Evolutionary conservation across 352 stramenopile genomes (phyloP), one percentile per base, ranked within the genome.

Genomic region (Pseudoperonospora humuli): DNA sequence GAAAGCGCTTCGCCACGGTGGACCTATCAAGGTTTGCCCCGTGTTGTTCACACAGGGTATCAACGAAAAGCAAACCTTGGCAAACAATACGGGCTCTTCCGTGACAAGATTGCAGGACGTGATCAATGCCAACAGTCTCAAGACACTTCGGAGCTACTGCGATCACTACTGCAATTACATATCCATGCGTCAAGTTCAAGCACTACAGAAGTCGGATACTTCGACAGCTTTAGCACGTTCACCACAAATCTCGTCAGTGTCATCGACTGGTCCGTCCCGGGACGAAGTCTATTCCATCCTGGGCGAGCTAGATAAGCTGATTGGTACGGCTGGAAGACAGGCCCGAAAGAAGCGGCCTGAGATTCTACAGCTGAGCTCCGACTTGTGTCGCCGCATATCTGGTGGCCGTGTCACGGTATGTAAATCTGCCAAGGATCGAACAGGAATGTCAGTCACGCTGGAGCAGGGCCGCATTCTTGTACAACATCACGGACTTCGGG

Each of bases 381-480:
- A 92, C 40, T 54, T 92, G 24, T 89, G 77, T 51, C 77, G 80
- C 6, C 46, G 63, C 23, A 69, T 98, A 24, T 72, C 84, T 7
- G 93, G 78, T 17, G 92, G 90, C 3, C 84, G 87, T 29, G 76
- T 96, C 33, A 96, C 96, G 0, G 97, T 97, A 58, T 98, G 95
- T 56, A 98, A 98, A 54, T 96, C 75, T 29, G 94, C 93, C n/a
- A 98, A 98, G 65, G 94, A 98, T 64, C 84, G 95, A 31, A 98
- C 95, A 26, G 93, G 90, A 4, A 98, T 98, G 95, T 95, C 95
- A 7, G 85, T 98, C 28, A 98, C 93, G 27, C 84, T 97, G 31
- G 96, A 98, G 54, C 85, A 98, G 54, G 86, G 77, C 6, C 77
- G 80, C 23, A 90, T 92, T 57, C 61, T 92, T 2, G 77, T 89